Evolutionary conservation across 129 eudicot genomes (phyloP).

Genomic region (Helianthus tuberosus): DNA sequence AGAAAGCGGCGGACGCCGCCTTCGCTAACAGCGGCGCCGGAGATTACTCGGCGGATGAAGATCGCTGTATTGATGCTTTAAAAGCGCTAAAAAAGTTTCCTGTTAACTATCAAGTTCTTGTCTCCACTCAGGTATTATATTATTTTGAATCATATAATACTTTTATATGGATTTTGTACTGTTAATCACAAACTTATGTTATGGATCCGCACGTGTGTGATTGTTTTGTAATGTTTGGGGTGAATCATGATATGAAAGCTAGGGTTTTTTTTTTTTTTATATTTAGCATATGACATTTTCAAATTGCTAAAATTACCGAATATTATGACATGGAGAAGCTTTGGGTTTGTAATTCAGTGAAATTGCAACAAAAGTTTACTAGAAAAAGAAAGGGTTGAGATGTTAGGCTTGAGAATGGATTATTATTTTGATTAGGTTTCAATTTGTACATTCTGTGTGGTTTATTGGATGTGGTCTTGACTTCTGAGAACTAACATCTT

Average conservation of each 20-base stretch:
- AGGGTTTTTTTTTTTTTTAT: background rate
- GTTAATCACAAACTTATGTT: background rate
- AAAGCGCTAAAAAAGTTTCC: slow-evolving; percentile 69
- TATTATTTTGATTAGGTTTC: too few species aligned
- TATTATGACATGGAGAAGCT: background rate
- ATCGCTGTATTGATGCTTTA: slow-evolving; percentile 77
- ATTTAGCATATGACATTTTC: slow-evolving; percentile 13
- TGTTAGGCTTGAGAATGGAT: too few species aligned
- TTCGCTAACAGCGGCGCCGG: slow-evolving; percentile 25
- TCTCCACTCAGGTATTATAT: slow-evolving; percentile 73
- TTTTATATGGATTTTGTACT: background rate
- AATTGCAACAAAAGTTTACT: too few species aligned
- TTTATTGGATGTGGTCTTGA: slow-evolving; percentile 3
- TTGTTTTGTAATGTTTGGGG: slow-evolving; percentile 1
- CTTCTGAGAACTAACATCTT: slow-evolving; percentile 5
- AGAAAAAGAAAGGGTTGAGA: too few species aligned
- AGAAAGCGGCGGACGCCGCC: slow-evolving; percentile 84
- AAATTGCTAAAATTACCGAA: slow-evolving; percentile 10
- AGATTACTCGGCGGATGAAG: slow-evolving; percentile 66
- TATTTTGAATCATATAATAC: background rate
- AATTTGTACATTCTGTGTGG: background rate
- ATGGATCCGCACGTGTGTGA: slow-evolving; percentile 7
- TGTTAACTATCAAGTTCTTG: slow-evolving; percentile 78
- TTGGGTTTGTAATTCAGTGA: slow-evolving; percentile 12
- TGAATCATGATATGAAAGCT: background rate